Evolutionary conservation across 176 grass and related monocot species (phyloP), one percentile per base, ranked within the genome.

Genomic region (Ananas comosus): DNA sequence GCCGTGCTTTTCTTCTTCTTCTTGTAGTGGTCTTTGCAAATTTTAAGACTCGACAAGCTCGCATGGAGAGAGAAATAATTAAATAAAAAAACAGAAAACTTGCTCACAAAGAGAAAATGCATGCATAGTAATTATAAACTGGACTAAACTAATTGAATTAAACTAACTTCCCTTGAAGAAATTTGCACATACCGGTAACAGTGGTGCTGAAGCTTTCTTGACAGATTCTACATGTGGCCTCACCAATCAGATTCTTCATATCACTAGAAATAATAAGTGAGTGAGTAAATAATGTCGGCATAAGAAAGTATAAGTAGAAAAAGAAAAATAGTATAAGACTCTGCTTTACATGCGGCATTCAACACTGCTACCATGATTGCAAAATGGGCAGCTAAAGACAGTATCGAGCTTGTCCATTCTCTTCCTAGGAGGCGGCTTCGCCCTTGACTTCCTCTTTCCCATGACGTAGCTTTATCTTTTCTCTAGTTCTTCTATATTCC

Each of bases 131-230:
- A 42, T 42, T 64, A 64, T 18, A 64, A 13, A 12, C 10, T 13
- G 11, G 10, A 64, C 11, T 70, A 49, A 71, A 52, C 33, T 7
- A 42, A 42, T 42, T 42, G 33, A 7, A 4, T 61, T 18, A 18
- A 8, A 18, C 56, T 18, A 61, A 61, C 21, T 61, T 61, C 10
- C 56, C 16, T 7, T 10, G 8, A 58, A 2, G 13, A 9, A 25
- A 64, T 51, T 18, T 22, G 10, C 9, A 13, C 78, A 69, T 87
- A 91, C 91, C 91, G 61, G 84, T 91, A 59, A 88, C 78, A 2
- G 82, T 88, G 28, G 85, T 96, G 71, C 91, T 96, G 74, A 91
- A 96, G 67, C 64, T 88, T 75, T 91, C 91, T 29, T 87, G 88
- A 33, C 91, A 96, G 78, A 96, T 96, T 58, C 80, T 66, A 49